Conservation (phyloP, 306 rosid genomes). For the Lagenaria siceraria region DNA sequence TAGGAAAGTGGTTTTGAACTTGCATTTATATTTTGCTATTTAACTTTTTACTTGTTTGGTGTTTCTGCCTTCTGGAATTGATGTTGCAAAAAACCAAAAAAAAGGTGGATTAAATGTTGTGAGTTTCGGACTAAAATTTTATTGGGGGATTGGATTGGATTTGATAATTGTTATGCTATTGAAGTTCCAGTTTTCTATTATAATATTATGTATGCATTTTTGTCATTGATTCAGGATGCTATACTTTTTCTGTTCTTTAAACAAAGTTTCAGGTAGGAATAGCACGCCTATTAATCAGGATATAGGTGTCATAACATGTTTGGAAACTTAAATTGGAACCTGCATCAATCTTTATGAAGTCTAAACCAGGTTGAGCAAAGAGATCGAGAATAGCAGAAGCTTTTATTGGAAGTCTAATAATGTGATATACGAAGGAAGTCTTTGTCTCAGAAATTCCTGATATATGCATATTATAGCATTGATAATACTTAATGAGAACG, state of each 20-base stretch:
- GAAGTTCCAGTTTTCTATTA: not conserved
- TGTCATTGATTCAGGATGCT: not conserved
- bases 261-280: not conserved
- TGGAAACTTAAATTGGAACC: not conserved
- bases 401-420: not conserved
- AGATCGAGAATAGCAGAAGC: not conserved
- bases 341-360: not conserved
- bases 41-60: not conserved
- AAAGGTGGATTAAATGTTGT: no score
- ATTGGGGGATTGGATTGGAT: not conserved
- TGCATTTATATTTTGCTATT: not conserved
- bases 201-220: not conserved
- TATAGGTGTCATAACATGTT: not conserved
- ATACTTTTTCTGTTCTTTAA: not conserved
- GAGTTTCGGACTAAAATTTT: no score
- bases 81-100: not conserved
- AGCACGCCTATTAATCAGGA: not conserved
- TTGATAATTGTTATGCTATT: not conserved
- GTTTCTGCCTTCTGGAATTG: not conserved
- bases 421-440: not conserved
- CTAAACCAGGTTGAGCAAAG: not conserved
- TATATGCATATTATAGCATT: not conserved
- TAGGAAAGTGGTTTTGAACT: not conserved
- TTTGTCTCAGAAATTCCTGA: not conserved
- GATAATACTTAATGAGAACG: not conserved